Conservation (phyloP, 805 yeast species). For the Wickerhamiella parazyma region DNA sequence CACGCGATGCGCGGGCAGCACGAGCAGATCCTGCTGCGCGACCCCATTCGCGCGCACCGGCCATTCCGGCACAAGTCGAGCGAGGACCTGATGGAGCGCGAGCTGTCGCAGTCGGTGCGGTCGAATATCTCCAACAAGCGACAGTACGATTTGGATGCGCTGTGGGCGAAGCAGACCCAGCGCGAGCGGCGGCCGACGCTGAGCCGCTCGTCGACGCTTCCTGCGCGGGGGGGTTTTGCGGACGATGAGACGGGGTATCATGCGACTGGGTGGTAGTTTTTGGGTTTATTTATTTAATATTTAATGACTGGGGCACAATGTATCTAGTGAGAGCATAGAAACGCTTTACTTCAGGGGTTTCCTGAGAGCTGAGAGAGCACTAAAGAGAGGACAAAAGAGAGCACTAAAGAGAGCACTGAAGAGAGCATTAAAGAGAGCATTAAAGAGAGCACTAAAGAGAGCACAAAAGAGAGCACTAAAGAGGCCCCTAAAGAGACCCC, state of each 20-base stretch:
- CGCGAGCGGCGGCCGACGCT: conserved; percentile 14
- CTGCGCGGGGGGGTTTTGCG: conserved; percentile 8
- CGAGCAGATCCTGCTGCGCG: background rate
- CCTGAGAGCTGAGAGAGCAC: too few relatives aligned
- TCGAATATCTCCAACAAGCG: conserved; percentile 12
- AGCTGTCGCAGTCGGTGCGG: conserved; percentile 13
- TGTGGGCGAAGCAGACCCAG: conserved; percentile 4
- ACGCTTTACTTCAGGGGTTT: too few relatives aligned
- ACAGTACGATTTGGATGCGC: conserved; percentile 10
- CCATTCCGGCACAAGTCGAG: background rate
- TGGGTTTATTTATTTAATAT: background rate
- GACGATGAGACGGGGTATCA: conserved; percentile 21
- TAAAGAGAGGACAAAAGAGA: too few relatives aligned
- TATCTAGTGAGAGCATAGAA: too few relatives aligned
- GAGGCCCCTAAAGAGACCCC: too few relatives aligned
- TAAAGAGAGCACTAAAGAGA: too few relatives aligned
- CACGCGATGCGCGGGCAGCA: background rate
- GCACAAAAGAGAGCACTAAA: too few relatives aligned
- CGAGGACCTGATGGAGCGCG: conserved; percentile 11
- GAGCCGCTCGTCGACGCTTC: conserved; percentile 14
- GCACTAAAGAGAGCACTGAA: too few relatives aligned
- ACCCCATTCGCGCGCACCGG: background rate
- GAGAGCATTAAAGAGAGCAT: too few relatives aligned
- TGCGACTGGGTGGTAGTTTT: conserved; percentile 19
- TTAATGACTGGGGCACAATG: too few relatives aligned